Percentiles rank a stretch among this genome's conserved stretches.
These are phyloP conservation scores for Rhodomyrtus psidioides DNA, from an alignment of 441 rosid species.

Conservation along the genomic window DNA sequence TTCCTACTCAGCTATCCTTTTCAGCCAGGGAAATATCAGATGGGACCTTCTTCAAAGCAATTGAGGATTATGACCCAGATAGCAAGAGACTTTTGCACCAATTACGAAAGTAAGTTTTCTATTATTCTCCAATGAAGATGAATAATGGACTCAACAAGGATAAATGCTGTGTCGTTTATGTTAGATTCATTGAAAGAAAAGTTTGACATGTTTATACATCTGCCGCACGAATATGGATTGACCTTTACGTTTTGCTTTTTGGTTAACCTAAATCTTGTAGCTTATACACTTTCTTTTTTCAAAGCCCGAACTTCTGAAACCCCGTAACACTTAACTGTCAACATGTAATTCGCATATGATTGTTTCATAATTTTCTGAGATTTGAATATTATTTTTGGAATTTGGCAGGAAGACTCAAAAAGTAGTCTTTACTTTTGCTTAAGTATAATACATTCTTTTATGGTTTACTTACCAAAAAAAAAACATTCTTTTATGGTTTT, in stretches of 20 bases:
- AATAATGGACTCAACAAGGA: background rate
- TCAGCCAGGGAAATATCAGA: slow-evolving; percentile 94
- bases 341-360: background rate
- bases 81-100: slow-evolving; percentile 80
- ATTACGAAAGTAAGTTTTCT: slow-evolving; percentile 55
- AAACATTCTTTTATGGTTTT: background rate
- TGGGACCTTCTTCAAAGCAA: slow-evolving; percentile 93
- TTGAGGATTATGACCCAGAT: slow-evolving; percentile 89
- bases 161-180: background rate
- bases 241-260: background rate
- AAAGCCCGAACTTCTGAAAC: background rate
- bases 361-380: background rate
- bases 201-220: background rate
- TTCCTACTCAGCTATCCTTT: slow-evolving; percentile 85
- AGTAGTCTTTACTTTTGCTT: background rate
- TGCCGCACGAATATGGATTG: no score
- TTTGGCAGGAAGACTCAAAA: background rate
- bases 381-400: background rate
- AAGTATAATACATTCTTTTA: background rate
- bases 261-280: background rate
- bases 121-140: background rate
- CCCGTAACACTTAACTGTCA: accelerated
- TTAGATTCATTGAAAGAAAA: background rate
- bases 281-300: background rate
- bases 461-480: no score